Conservation (phyloP, 148 eudicot genomes). For the Pouteria glomerata region DNA sequence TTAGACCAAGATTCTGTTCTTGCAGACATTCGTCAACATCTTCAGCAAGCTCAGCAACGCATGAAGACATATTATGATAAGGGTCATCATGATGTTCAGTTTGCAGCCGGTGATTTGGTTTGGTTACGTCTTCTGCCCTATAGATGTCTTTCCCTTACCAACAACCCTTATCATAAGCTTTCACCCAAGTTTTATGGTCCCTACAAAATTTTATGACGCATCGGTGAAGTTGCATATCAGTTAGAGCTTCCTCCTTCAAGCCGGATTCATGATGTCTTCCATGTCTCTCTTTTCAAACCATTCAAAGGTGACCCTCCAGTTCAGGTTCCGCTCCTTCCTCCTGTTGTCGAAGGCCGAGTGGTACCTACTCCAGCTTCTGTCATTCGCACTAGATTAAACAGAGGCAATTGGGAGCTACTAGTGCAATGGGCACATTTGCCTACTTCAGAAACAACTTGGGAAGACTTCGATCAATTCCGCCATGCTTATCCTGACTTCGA, state of each 20-base stretch:
- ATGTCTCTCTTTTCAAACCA: background rate
- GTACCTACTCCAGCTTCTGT: background rate
- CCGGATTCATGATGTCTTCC: background rate
- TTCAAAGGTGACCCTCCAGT: background rate
- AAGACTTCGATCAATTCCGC: background rate
- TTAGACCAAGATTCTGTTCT: background rate
- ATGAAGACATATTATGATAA: background rate
- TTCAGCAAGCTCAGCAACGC: background rate
- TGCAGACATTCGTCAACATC: background rate
- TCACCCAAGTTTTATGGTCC: background rate
- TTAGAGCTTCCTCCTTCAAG: background rate
- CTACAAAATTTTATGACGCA: background rate
- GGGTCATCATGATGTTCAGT: background rate
- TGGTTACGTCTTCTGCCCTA: background rate
- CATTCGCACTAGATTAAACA: background rate
- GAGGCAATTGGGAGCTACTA: background rate
- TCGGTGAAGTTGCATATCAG: background rate
- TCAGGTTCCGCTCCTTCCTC: background rate
- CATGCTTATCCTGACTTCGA: background rate
- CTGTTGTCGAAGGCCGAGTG: background rate
- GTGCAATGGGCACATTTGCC: background rate
- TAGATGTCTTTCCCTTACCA: background rate
- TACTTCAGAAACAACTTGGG: background rate
- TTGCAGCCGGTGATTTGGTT: background rate
- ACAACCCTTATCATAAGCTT: background rate